phyloP scores from a whole-genome alignment of 768 basidiomycete species.

The Lentinula sp. region DNA sequence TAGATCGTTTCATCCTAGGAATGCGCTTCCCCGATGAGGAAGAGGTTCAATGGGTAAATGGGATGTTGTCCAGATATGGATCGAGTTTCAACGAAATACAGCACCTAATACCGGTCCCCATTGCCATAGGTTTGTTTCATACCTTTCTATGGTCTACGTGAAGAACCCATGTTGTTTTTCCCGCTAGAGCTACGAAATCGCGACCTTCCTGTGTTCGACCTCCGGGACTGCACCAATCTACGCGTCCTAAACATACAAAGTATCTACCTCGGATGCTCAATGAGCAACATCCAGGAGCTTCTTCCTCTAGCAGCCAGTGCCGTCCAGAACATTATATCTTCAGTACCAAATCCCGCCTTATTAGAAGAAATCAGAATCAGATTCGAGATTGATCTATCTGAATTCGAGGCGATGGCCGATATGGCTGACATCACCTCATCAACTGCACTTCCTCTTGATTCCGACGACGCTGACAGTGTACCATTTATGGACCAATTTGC shows the following conservation, averaged over 20 bases:
- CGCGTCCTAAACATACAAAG: background rate
- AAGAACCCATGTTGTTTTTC: background rate
- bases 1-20: background rate
- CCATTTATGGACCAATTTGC: background rate
- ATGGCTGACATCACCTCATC: background rate
- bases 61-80: background rate
- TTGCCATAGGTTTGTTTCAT: background rate
- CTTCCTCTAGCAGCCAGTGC: background rate
- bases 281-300: background rate
- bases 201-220: background rate
- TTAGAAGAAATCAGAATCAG: background rate
- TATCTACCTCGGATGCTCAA: background rate
- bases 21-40: background rate
- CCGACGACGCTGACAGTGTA: background rate
- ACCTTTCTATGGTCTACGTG: background rate
- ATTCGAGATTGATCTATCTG: background rate
- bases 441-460: background rate
- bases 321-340: background rate
- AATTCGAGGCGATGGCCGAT: background rate
- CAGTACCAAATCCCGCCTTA: background rate
- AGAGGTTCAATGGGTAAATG: background rate
- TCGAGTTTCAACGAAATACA: background rate
- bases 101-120: background rate
- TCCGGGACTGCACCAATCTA: background rate
- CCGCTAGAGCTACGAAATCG: background rate